phyloP scores from a whole-genome alignment of 2,329 filamentous ascomycete species.

The Endothia cerciana region DNA sequence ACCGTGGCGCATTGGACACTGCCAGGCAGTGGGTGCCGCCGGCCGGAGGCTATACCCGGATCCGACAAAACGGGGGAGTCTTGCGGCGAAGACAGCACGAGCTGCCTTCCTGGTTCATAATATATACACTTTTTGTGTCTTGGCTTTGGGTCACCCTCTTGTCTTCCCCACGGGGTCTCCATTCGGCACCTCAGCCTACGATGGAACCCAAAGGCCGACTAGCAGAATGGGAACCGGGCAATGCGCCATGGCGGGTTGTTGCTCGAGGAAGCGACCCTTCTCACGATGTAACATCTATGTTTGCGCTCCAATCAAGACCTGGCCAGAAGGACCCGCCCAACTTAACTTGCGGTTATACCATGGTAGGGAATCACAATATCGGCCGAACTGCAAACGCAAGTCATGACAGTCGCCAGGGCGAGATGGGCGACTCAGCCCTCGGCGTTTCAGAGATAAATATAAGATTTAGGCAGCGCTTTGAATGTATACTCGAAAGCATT shows the following conservation, averaged over 20 bases:
- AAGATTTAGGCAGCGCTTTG: background rate
- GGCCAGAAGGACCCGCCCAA: background rate
- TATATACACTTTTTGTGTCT: background rate
- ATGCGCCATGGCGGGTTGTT: background rate
- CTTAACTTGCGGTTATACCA: background rate
- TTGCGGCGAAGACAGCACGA: background rate
- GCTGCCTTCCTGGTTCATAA: background rate
- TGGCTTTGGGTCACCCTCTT: background rate
- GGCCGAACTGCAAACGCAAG: background rate
- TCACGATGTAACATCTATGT: background rate
- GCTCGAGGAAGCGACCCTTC: too few relatives aligned
- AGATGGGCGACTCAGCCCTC: background rate
- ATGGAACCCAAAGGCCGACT: background rate
- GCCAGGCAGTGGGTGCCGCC: background rate
- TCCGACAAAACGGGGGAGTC: background rate
- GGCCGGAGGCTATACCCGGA: background rate
- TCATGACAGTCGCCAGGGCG: background rate
- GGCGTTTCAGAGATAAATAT: background rate
- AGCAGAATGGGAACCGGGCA: background rate
- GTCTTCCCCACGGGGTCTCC: background rate
- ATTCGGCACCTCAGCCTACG: background rate
- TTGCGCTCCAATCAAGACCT: conserved; percentile 3
- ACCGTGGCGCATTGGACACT: background rate
- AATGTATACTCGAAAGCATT: background rate
- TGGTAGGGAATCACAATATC: background rate